Conservation (phyloP, 2,329 filamentous ascomycete species). For the Fusarium brevicatenulatum region DNA sequence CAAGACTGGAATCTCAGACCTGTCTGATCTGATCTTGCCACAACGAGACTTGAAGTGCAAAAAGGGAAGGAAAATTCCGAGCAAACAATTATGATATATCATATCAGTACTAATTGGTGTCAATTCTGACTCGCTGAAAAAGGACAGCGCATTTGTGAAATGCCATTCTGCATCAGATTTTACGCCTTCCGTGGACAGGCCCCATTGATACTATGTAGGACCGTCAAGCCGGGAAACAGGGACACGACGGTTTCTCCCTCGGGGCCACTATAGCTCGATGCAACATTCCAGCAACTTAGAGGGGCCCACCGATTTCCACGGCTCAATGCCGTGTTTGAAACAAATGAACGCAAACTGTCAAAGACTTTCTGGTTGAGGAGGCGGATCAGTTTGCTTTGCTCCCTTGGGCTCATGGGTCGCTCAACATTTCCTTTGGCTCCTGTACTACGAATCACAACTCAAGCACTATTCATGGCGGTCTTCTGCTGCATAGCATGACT, state of each 20-base stretch:
- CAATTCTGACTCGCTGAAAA: constrained; percentile 1
- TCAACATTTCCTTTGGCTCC: constrained; percentile 1
- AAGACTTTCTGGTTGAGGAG: not conserved
- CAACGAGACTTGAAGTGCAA: not conserved
- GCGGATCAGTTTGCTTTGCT: not conserved
- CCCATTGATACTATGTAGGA: constrained; percentile 2
- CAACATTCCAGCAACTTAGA: constrained; percentile 36
- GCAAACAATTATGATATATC: not conserved
- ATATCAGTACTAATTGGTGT: not conserved
- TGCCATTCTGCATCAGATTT: not conserved
- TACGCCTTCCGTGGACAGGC: not conserved
- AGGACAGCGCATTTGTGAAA: constrained; percentile 3
- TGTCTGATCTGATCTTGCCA: constrained; percentile 11
- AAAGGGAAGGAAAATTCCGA: not conserved
- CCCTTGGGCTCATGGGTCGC: not conserved
- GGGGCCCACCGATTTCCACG: constrained; percentile 11
- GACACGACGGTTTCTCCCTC: not conserved
- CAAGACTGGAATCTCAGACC: not conserved
- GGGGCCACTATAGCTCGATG: constrained; percentile 25
- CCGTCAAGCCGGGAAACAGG: constrained; percentile 16
- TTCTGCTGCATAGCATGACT: constrained; percentile 40
- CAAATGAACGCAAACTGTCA: constrained; percentile 4
- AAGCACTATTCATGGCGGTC: not conserved
- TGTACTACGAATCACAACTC: constrained; percentile 1
- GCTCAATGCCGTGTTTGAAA: constrained; percentile 29